These are phyloP conservation scores for Blepharisma japonicum DNA, from an alignment of 73 alveolate genomes.

Conservation along the genomic window DNA sequence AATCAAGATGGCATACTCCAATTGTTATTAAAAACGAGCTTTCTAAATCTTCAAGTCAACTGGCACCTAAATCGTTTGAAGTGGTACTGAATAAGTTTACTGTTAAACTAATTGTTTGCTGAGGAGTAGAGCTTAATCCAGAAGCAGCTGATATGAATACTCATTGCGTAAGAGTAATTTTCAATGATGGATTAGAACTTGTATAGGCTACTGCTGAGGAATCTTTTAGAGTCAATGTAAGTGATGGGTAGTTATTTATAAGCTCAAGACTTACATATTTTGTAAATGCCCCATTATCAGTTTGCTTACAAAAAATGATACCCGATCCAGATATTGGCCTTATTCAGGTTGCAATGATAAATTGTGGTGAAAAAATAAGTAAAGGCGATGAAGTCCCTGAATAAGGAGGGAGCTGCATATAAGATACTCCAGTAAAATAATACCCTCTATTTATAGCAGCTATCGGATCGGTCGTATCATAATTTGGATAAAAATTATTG, in stretches of 20 bases:
- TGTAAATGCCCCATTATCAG: neutral
- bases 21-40: neutral
- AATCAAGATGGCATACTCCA: neutral
- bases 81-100: neutral
- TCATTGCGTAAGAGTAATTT: neutral
- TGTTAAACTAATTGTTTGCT: neutral
- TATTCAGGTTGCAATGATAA: neutral
- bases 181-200: neutral
- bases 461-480: constrained; percentile 16
- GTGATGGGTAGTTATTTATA: neutral
- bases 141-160: neutral
- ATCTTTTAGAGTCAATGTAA: neutral
- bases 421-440: constrained; percentile 16
- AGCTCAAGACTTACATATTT: neutral
- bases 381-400: neutral
- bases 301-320: neutral
- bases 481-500: neutral
- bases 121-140: neutral
- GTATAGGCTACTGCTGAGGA: neutral
- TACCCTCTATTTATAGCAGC: constrained; percentile 16
- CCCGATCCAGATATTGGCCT: neutral
- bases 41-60: neutral
- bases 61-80: neutral
- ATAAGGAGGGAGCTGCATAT: constrained; percentile 9
- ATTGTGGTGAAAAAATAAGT: neutral